phyloP scores from a whole-genome alignment of 2,329 filamentous ascomycete genomes.

The Furcasterigmium furcatum region DNA sequence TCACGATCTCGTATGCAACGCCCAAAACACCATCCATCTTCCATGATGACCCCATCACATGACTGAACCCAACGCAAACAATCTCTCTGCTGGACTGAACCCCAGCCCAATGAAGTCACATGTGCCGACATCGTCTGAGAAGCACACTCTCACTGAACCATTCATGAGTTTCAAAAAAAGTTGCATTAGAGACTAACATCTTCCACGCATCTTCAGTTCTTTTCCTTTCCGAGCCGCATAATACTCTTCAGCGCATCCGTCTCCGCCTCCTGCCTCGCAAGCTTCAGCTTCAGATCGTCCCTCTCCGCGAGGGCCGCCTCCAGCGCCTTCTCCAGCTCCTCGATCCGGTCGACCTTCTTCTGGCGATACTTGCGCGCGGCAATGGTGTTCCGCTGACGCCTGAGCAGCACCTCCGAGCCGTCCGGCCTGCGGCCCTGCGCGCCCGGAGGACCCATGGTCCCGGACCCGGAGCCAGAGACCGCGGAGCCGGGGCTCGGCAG shows the following conservation, averaged over 20 bases:
- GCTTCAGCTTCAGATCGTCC: conserved; percentile 59
- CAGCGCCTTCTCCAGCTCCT: conserved; percentile 57
- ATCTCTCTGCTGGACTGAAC: not conserved
- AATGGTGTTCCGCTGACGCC: conserved; percentile 66
- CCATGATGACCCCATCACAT: not conserved
- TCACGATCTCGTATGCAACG: no score
- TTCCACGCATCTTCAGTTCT: not conserved
- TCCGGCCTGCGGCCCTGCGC: not conserved
- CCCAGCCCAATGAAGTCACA: conserved; percentile 1
- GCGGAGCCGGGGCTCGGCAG: conserved; percentile 4
- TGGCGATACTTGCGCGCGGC: conserved; percentile 71
- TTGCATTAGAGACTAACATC: not conserved
- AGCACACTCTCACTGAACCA: not conserved
- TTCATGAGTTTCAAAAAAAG: not conserved
- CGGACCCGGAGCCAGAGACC: not conserved
- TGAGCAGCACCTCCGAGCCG: conserved; percentile 31
- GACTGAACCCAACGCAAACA: conserved; percentile 1
- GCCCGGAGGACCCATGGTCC: not conserved
- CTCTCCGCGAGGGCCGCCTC: conserved; percentile 57
- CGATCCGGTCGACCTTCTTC: conserved; percentile 65
- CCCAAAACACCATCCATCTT: no score
- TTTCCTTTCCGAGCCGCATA: conserved; percentile 20
- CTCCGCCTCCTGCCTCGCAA: conserved; percentile 65
- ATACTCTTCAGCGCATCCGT: conserved; percentile 56
- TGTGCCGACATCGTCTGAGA: conserved; percentile 5